Evolutionary conservation across 495 filamentous ascomycete genomes (phyloP).

Genomic region (Podospora appendiculata): DNA sequence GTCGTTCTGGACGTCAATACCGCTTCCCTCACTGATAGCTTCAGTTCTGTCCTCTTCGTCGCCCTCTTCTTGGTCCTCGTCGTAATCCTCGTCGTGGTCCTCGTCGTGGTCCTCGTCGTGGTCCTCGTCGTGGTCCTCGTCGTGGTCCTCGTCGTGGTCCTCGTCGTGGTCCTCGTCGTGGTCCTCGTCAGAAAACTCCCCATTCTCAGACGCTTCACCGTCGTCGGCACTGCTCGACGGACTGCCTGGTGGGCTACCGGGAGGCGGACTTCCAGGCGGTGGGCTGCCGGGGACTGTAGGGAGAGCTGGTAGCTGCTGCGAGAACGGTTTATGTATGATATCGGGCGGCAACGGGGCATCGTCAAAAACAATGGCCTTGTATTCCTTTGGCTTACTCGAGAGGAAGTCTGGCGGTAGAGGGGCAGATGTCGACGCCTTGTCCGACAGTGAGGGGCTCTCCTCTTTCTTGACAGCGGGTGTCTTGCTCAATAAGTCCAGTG

Average conservation of each 20-base stretch:
- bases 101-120: conserved; percentile 17
- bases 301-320: conserved; percentile 8
- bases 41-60: conserved; percentile 39
- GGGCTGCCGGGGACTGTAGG: conserved; percentile 12
- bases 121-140: conserved; percentile 23
- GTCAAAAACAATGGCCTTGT: conserved; percentile 15
- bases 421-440: conserved; percentile 2
- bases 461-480: conserved; percentile 9
- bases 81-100: conserved; percentile 20
- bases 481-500: conserved; percentile 24
- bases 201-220: conserved; percentile 12
- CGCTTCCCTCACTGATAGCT: conserved; percentile 47
- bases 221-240: conserved; percentile 12
- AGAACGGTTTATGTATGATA: conserved; percentile 16
- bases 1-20: conserved; percentile 59
- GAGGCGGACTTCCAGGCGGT: too few relatives aligned
- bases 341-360: conserved; percentile 17
- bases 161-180: conserved; percentile 28
- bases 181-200: conserved; percentile 14
- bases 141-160: conserved; percentile 19
- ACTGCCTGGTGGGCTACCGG: too few relatives aligned
- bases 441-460: conserved; percentile 1
- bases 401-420: conserved; percentile 19
- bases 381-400: conserved; percentile 2
- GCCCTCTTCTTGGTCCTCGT: conserved; percentile 21